Percentiles rank a stretch among this genome's conserved stretches.
These are phyloP conservation scores for Artemisia tridentata DNA, from an alignment of 129 eudicot species.

Conservation along the genomic window DNA sequence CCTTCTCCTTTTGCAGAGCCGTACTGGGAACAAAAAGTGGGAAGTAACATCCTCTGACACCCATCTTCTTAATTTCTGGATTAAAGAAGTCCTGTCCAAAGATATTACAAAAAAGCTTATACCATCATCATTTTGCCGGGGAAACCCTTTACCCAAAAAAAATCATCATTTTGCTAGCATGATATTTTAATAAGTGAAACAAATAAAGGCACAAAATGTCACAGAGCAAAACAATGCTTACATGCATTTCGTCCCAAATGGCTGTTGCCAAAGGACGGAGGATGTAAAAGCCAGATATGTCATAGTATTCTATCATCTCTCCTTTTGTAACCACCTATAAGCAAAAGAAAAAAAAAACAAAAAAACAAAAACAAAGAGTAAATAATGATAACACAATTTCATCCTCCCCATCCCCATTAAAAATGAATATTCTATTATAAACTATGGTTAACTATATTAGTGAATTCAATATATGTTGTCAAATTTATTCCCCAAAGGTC, in stretches of 20 bases:
- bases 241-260: slow-evolving; percentile 81
- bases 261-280: slow-evolving; percentile 76
- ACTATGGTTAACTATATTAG: too few species aligned
- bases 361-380: background rate
- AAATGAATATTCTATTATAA: too few species aligned
- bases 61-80: slow-evolving; percentile 69
- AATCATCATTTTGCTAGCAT: slow-evolving; percentile 5
- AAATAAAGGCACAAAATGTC: background rate
- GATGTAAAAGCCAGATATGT: slow-evolving; percentile 82
- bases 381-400: too few species aligned
- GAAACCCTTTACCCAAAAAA: too few species aligned
- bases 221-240: slow-evolving; percentile 28
- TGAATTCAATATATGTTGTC: too few species aligned
- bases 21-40: slow-evolving; percentile 73
- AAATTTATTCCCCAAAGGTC: too few species aligned
- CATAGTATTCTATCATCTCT: slow-evolving; percentile 82
- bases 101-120: background rate
- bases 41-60: slow-evolving; percentile 68
- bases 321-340: slow-evolving; percentile 65
- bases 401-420: too few species aligned
- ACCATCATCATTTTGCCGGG: background rate
- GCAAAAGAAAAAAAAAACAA: background rate
- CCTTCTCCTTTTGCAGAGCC: slow-evolving; percentile 66
- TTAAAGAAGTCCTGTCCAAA: slow-evolving; percentile 61
- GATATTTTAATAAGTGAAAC: background rate